Evolutionary conservation across 805 yeast species (phyloP).

Genomic region (Pichia scutulata): DNA sequence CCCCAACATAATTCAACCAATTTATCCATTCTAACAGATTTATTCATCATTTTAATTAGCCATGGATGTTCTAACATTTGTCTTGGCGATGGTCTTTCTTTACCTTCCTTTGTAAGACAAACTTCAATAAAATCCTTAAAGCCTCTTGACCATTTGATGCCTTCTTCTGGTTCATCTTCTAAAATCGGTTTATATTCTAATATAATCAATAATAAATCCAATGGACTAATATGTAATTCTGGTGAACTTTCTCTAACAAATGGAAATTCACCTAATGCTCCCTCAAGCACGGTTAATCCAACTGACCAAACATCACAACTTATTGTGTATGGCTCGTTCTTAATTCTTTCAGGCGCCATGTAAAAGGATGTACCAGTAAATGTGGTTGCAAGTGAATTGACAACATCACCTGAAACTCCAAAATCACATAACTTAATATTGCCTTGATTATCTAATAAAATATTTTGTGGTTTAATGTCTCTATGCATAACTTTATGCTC

Average conservation of each 20-base stretch:
- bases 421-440: constrained; percentile 92
- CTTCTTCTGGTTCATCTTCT: constrained; percentile 66
- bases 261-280: constrained; percentile 89
- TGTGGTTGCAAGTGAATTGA: constrained; percentile 89
- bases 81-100: constrained; percentile 81
- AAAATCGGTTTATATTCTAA: constrained; percentile 76
- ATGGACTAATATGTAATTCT: constrained; percentile 57
- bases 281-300: constrained; percentile 87
- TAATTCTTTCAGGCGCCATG: constrained; percentile 98
- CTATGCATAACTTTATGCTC: constrained; percentile 85
- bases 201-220: constrained; percentile 75
- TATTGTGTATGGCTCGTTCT: constrained; percentile 92
- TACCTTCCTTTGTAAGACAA: constrained; percentile 74
- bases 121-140: constrained; percentile 77
- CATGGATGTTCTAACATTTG: constrained; percentile 94
- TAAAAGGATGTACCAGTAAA: constrained; percentile 96
- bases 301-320: constrained; percentile 96
- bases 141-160: constrained; percentile 72
- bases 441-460: constrained; percentile 66
- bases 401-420: constrained; percentile 97
- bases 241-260: constrained; percentile 34
- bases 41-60: constrained; percentile 69
- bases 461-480: constrained; percentile 94
- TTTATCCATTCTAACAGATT: constrained; percentile 76
- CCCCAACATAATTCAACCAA: constrained; percentile 74